A percentile compares a stretch with the other conserved stretches of the same genome.
phyloP scores from a whole-genome alignment of 805 yeast genomes.

The Starmerella apis region DNA sequence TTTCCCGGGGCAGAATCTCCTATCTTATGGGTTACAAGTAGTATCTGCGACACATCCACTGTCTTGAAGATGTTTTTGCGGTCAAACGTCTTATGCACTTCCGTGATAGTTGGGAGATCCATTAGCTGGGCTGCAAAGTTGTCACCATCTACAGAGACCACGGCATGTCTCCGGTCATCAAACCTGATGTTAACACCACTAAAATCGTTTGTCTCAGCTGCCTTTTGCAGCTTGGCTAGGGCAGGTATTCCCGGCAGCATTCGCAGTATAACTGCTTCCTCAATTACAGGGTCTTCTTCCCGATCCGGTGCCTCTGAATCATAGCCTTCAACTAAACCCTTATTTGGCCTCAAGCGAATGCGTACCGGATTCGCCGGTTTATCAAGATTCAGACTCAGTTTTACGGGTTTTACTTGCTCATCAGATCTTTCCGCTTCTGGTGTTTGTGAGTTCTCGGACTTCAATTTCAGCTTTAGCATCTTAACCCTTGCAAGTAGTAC shows the following conservation, averaged over 20 bases:
- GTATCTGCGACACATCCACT: constrained; percentile 74
- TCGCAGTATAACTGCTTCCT: constrained; percentile 73
- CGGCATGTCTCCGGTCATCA: constrained; percentile 71
- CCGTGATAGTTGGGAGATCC: constrained; percentile 82
- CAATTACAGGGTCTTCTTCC: constrained; percentile 88
- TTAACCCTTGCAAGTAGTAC: not conserved
- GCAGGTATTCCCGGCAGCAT: constrained; percentile 50
- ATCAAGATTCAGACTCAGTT: constrained; percentile 18
- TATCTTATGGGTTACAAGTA: constrained; percentile 56
- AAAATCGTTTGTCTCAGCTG: constrained; percentile 58
- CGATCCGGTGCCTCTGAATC: constrained; percentile 94
- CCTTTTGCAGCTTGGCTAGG: constrained; percentile 60
- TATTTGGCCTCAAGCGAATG: constrained; percentile 45
- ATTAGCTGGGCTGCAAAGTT: constrained; percentile 73
- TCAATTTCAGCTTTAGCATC: constrained; percentile 25
- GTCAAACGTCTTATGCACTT: constrained; percentile 80
- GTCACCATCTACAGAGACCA: constrained; percentile 57
- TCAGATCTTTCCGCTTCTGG: not conserved
- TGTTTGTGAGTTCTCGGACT: constrained; percentile 9
- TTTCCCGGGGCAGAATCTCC: constrained; percentile 32
- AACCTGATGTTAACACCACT: constrained; percentile 65
- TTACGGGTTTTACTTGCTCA: constrained; percentile 3
- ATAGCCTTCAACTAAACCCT: constrained; percentile 89
- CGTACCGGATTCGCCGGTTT: constrained; percentile 32
- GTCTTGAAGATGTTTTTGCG: constrained; percentile 79